These are phyloP conservation scores for Astrocystis sublimbata DNA, from an alignment of 495 filamentous ascomycete genomes.

Conservation along the genomic window DNA sequence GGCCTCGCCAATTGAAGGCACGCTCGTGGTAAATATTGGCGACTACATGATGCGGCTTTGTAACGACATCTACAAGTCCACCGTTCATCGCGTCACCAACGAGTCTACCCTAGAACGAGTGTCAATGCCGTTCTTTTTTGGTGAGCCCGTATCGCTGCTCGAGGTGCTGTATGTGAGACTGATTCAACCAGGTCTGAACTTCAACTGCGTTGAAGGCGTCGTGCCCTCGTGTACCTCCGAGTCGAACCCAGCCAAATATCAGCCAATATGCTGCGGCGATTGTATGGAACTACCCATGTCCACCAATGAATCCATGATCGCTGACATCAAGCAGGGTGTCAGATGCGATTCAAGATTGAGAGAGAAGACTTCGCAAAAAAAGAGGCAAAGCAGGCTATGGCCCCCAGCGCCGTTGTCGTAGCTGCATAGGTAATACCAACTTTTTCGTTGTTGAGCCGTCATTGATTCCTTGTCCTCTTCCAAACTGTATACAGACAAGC, in stretches of 20 bases:
- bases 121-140: conserved; percentile 66
- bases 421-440: conserved; percentile 19
- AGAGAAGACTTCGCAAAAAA: conserved; percentile 34
- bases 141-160: conserved; percentile 12
- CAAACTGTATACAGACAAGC: not conserved
- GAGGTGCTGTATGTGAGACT: not conserved
- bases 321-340: conserved; percentile 34
- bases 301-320: not conserved
- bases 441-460: not conserved
- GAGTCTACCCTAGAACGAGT: conserved; percentile 46
- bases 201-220: conserved; percentile 50
- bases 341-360: conserved; percentile 41
- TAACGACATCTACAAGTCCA: conserved; percentile 62
- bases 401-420: conserved; percentile 40
- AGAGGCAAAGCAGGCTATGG: conserved; percentile 27
- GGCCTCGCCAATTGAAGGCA: conserved; percentile 54
- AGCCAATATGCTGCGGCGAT: conserved; percentile 57
- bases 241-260: conserved; percentile 54
- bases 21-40: conserved; percentile 65
- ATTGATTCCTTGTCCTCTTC: not conserved
- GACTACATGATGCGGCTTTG: conserved; percentile 64
- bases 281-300: conserved; percentile 28
- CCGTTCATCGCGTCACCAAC: conserved; percentile 60
- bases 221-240: conserved; percentile 56
- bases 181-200: conserved; percentile 41